Evolutionary conservation across 345 rosid species (phyloP), one percentile per base, ranked within the genome.

Genomic region (Excoecaria agallocha): DNA sequence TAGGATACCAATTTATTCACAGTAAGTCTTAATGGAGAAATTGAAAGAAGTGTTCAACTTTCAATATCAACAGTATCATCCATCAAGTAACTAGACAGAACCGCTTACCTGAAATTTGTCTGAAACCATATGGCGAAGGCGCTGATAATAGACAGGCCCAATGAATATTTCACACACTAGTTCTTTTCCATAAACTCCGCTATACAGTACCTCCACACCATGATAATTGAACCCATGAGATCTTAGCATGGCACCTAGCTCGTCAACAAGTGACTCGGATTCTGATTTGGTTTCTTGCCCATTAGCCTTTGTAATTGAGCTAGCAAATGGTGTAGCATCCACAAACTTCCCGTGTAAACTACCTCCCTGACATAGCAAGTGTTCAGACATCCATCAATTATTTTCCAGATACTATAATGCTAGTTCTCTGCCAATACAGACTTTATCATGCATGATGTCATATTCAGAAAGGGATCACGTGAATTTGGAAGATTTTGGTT

Each of bases 111-210:
- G 99, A 80, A 87, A 95, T 81, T 93, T 95, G 86, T 95, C 98
- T 0, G 99, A 93, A 80, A 95, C 99, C 99, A 93, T 95, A 85
- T 94, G 99, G 51, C 98, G 88, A 65, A 95, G 93, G 38, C 99
- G 91, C 80, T 95, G 99, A 84, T 95, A 95, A 82, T 94, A 94
- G 70, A 93, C 98, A 66, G 99, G 98, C 17, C 98, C 99, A 57
- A 94, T 90, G 84, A 93, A 94, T 69, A 94, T 93, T 79, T 92
- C 99, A 74, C 94, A 93, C 22, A 85, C 76, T 57, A 94, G 93
- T 80, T 94, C 98, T 39, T 89, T 83, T 80, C 98, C 99, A 83
- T 93, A 88, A 70, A 83, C 84, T 15, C 98, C 98, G 61, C 96
- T 91, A 76, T 94, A 89, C 30, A 94, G 76, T 50, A 85, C 89